Evolutionary conservation across 139 green algal genomes (phyloP).

Genomic region (Asterochloris sp.): DNA sequence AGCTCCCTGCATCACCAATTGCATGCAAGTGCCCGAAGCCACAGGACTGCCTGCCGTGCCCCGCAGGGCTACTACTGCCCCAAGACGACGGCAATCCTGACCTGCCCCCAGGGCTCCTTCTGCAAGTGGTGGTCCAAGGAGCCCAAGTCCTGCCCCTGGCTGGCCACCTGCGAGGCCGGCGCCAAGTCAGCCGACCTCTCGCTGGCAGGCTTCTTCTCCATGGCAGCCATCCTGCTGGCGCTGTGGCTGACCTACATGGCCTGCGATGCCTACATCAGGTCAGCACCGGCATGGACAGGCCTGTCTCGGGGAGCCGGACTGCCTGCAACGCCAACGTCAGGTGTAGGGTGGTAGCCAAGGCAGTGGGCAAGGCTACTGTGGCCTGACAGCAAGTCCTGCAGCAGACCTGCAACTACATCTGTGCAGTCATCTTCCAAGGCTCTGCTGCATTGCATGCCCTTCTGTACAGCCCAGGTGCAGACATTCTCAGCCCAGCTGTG

Average conservation of each 20-base stretch:
- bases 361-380: too few species aligned
- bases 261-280: conserved; percentile 22
- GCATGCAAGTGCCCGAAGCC: not conserved
- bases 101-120: conserved; percentile 38
- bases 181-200: conserved; percentile 21
- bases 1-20: not conserved
- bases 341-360: too few species aligned
- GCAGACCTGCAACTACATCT: too few species aligned
- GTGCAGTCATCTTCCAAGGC: too few species aligned
- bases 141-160: conserved; percentile 33
- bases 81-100: conserved; percentile 3
- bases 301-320: too few species aligned
- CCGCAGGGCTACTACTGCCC: conserved; percentile 41
- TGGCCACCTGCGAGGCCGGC: conserved; percentile 36
- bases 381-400: too few species aligned
- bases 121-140: conserved; percentile 30
- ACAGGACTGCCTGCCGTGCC: not conserved
- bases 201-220: conserved; percentile 21
- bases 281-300: not conserved
- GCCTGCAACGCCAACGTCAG: too few species aligned
- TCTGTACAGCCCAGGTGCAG: too few species aligned
- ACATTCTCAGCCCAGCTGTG: too few species aligned
- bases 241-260: conserved; percentile 24
- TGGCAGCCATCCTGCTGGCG: conserved; percentile 14
- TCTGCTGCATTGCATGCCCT: too few species aligned